Base-by-base conservation (phyloP, 768 basidiomycete species). In the Lyophyllum semitale region DNA sequence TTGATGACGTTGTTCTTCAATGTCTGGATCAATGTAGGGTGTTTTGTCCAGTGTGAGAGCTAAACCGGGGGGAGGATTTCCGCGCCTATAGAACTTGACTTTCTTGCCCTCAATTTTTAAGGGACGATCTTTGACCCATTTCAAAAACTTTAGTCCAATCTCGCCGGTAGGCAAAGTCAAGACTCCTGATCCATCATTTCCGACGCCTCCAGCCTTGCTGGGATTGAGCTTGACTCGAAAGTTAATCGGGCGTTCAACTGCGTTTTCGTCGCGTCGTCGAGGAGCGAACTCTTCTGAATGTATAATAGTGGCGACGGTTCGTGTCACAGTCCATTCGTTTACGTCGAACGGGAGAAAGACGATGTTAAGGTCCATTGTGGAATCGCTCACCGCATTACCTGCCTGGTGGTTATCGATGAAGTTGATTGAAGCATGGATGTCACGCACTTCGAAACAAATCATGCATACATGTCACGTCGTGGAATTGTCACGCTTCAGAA, bases 211-310 rank as follows among this genome's bases (percentile, higher is more conserved):
- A 0, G 73, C 72, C 49, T 69, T 69, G 57, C 77, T 78, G 49
- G 70, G 63, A 47, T 84, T 78, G n/a, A 91, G 71, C 17, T 47
- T 63, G 50, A 92, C 80, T 40, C 70, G 60, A 69, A 91, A 92
- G 58, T 92, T 91, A 32, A 88, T 73, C 6, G 60, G 58, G 20
- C 64, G 64, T 33, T 63, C 54, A n/a, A 60, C 64, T 32, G 70
- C 62, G 17, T 69, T 54, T 57, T 66, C 66, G 18, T 68, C 67
- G 15, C 71, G 66, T 35, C 71, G 64, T 23, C 67, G 62, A 6
- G 74, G 68, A 38, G 70, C 70, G 61, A 85, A 82, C 18, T 77
- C 76, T 18, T 78, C 73, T 3, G 78, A 76, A 58, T 91, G 90
- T 0, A 93, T 69, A 32, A 86, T 73, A 4, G 60, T 51, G 1